Evolutionary conservation across 2,329 filamentous ascomycete genomes (phyloP).

Genomic region (Anisogramma anomala): DNA sequence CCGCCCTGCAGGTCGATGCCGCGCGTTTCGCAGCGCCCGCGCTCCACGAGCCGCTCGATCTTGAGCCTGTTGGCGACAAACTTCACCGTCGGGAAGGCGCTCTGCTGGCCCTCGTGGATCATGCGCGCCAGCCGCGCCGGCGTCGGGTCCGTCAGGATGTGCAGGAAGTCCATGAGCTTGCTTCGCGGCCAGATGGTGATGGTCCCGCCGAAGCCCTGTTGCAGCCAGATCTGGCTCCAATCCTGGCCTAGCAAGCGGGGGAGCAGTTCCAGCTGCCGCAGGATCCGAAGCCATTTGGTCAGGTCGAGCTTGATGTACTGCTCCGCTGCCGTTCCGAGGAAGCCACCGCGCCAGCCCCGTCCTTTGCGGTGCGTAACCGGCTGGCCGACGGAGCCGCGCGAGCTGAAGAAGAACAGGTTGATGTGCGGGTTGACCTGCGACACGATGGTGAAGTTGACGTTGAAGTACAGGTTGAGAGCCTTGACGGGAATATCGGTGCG

Average conservation of each 20-base stretch:
- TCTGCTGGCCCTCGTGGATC: constrained; percentile 83
- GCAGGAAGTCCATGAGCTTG: constrained; percentile 64
- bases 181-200: constrained; percentile 94
- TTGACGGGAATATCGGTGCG: constrained; percentile 93
- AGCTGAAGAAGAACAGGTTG: constrained; percentile 97
- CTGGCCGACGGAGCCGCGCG: constrained; percentile 77
- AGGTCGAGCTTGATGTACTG: constrained; percentile 94
- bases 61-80: constrained; percentile 83
- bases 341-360: constrained; percentile 90
- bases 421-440: constrained; percentile 90
- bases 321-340: constrained; percentile 81
- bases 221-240: constrained; percentile 93
- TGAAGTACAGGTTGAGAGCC: constrained; percentile 90
- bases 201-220: constrained; percentile 76
- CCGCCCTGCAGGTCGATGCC: constrained; percentile 25
- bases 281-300: constrained; percentile 93
- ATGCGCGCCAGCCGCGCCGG: constrained; percentile 67
- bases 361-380: constrained; percentile 91
- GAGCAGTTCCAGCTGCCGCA: constrained; percentile 82
- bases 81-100: constrained; percentile 80
- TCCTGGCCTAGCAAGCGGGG: constrained; percentile 87
- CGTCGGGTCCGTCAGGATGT: constrained; percentile 77
- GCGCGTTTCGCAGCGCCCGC: constrained; percentile 43
- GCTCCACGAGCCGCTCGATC: constrained; percentile 60
- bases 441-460: constrained; percentile 93